Base-by-base conservation (phyloP, 768 basidiomycete genomes). In the Leucocoprinus leucothites region DNA sequence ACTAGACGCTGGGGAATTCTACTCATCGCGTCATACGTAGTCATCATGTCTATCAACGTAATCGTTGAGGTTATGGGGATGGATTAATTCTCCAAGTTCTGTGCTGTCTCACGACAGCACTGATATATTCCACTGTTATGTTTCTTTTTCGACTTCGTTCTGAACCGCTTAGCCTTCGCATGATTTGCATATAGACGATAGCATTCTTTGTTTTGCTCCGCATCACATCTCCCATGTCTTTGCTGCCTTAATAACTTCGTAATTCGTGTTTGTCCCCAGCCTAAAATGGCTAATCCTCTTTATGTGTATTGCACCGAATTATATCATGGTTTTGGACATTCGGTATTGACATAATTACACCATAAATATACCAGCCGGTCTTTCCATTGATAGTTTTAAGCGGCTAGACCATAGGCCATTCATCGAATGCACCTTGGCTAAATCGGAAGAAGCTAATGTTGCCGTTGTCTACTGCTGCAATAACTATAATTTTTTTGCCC, bases 371-470 rank as follows among this genome's bases (percentile, higher is more conserved):
- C 21, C 31, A 16, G 24, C 25, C 13, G 13, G 14, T 34, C 16
- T 19, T 31, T 31, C 11, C 11, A 11, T 5, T 5, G 31, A 5
- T 31, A 11, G 6, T 31, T 31, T 31, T 31, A 11, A 31, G 11
- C 11, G 11, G 18, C 54, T 25, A 61, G 11, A 47, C 60, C 85
- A 94, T 89, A 0, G 91, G 86, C 82, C 88, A 87, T 61, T 93
- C 90, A 51, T 82, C 84, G 67, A 98, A 98, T 8, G 77, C 84
- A 0, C 92, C 91, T 64, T 94, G 80, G 6, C 88, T 86, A 60
- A 98, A 94, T 51, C 89, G 76, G 71, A 93, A 90, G 75, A 97
- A 95, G 60, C 89, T 89, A 41, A 87, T 87, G 59, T 81, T 92
- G 8, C 95, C 93, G 1, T 84, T 80, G 69, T 97, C 94, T 3